Evolutionary conservation across 2,329 filamentous ascomycete species (phyloP), one percentile per base, ranked within the genome.

Genomic region (Gremmenia infestans): DNA sequence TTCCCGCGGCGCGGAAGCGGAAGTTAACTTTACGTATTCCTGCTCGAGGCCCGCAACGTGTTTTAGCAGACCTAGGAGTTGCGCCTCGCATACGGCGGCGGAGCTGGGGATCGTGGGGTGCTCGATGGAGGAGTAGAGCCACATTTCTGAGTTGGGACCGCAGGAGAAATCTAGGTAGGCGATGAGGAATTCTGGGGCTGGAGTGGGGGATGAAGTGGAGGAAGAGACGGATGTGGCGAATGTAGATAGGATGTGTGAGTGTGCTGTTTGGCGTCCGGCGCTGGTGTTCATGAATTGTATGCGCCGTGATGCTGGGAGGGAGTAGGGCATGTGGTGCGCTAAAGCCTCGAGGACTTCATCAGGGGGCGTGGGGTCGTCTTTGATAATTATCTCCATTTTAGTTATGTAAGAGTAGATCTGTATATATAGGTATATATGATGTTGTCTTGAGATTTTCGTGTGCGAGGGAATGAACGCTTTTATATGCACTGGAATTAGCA

Each of bases 111-210:
- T 58, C 52, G 54, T 72, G 15, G 19, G 23, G 32, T 52, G 69
- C 57, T 84, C 79, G 2, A 81, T 65, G 0, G 78, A 78, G 1
- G 75, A 77, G 68, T 85, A 88, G 1, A 88, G 64, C 79, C 81
- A 88, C 32, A 83, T 72, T 59, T 88, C 80, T 0, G 86, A 88
- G 66, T 87, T 85, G 0, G 81, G 82, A 0, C 78, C 76, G 53
- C 75, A 76, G 4, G 78, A 78, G 19, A 85, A 74, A 68, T 89
- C 86, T 5, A 86, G 66, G 65, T 84, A 87, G 0, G 80, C 81
- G 0, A 79, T 80, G 0, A 78, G 76, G 65, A 87, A 84, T 12
- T 53, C 32, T 11, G 54, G 32, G 28, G 40, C 17, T 65, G 71
- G 73, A 5, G 54, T 53, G 9, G 28, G 9, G 25, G 25, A 8